Evolutionary conservation across 2,329 filamentous ascomycete species (phyloP), one percentile per base, ranked within the genome.

Genomic region (Mariannaea elegans): DNA sequence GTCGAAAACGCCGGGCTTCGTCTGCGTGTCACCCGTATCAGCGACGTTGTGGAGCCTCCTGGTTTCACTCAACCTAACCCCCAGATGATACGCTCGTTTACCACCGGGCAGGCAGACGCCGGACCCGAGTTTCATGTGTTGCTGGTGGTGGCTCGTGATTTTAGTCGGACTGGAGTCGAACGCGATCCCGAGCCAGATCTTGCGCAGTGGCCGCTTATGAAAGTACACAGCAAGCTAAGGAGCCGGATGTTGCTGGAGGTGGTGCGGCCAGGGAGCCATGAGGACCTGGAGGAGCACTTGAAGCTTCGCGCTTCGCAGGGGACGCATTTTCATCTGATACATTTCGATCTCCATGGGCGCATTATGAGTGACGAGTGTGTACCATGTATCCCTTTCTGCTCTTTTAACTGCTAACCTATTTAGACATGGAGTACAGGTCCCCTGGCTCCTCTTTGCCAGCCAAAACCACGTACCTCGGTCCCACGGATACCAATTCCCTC

Each of bases 201-300:
- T 2, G 56, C 56, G 3, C 56, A 59, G 34, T 59, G 56, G 56
- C 56, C 56, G n/a, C 48, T 59, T 3, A 59, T 59, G 56, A 59
- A 41, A 23, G 49, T 44, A 12, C 56, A 53, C 48, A 41, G 36
- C 34, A 52, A 42, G 56, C 14, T 59, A n/a, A 49, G 47, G 24
- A 53, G 56, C 19, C 41, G 56, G 14, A 32, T 59, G 34, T 19
- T 59, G 48, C 42, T 59, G 5, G 56, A 59, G 29, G 56, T 59
- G 18, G 56, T 59, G 56, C 56, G 56, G 7, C 56, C 56, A 12
- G 56, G 56, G 12, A 59, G 56, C 16, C 49, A 32, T 18, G 56
- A 59, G 56, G 48, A 59, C 24, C 42, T 59, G 8, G 42, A 47
- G 29, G 48, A 44, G 12, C 56, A 59, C 50, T 23, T 59, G 6